Evolutionary conservation across 164 flowering plant genomes (phyloP).

Genomic region (Nelumbo lutea): DNA sequence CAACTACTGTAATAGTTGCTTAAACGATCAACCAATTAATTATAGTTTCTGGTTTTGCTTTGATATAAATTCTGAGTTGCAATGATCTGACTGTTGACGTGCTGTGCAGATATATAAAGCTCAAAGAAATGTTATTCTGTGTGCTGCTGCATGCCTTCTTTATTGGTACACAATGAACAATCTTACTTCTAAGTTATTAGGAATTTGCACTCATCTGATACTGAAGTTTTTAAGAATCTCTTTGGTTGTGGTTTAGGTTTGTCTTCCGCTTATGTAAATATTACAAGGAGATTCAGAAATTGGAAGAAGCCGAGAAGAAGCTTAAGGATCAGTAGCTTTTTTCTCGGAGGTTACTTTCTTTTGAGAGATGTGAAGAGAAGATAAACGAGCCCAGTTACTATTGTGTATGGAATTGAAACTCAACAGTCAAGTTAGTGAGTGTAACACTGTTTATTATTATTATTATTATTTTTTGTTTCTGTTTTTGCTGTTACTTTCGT

Average conservation of each 20-base stretch:
- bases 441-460: no score
- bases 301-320: conserved; percentile 86
- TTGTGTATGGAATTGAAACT: neutral
- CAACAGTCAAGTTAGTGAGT: no score
- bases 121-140: conserved; percentile 83
- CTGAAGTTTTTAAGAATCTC: neutral
- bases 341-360: neutral
- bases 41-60: no score
- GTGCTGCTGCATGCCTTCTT: conserved; percentile 65
- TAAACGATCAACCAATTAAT: no score
- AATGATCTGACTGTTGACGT: neutral
- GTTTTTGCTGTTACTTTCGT: no score
- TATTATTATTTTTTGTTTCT: no score
- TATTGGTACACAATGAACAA: conserved; percentile 54
- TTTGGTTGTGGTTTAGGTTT: conserved; percentile 44
- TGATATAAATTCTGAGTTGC: no score
- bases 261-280: conserved; percentile 67
- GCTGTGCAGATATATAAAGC: conserved; percentile 78
- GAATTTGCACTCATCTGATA: neutral
- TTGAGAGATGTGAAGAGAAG: neutral
- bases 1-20: no score
- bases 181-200: neutral
- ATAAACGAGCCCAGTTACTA: neutral
- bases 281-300: conserved; percentile 55
- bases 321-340: conserved; percentile 54